Evolutionary conservation across 2,329 filamentous ascomycete genomes (phyloP).

Genomic region (Ophiostoma himal-ulmi): DNA sequence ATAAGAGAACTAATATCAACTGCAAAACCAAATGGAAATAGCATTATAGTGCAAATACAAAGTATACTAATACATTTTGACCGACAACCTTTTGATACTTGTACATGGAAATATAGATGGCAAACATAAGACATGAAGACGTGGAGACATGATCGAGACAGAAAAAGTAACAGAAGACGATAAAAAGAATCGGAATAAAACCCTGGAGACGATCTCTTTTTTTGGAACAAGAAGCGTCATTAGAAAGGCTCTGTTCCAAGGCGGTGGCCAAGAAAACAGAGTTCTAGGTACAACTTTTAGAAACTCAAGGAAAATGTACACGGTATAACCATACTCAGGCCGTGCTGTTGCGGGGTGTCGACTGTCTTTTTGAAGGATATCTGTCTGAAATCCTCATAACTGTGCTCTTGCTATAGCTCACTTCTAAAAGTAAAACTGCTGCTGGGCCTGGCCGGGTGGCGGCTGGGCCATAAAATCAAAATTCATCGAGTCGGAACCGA

Average conservation of each 20-base stretch:
- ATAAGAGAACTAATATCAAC: background rate
- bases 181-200: background rate
- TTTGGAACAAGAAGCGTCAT: background rate
- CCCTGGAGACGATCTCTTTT: background rate
- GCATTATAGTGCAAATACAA: background rate
- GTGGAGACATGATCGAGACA: background rate
- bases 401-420: background rate
- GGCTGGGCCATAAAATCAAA: slow-evolving; percentile 57
- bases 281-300: too few relatives aligned
- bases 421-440: slow-evolving; percentile 50
- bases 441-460: slow-evolving; percentile 51
- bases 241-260: too few relatives aligned
- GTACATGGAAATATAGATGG: background rate
- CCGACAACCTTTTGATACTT: slow-evolving; percentile 2
- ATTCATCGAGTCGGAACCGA: slow-evolving; percentile 50
- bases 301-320: too few relatives aligned
- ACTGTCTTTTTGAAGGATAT: too few relatives aligned
- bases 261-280: too few relatives aligned
- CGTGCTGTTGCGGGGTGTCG: too few relatives aligned
- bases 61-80: background rate
- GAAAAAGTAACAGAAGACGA: background rate
- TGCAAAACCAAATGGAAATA: background rate
- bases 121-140: background rate
- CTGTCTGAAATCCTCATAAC: too few relatives aligned
- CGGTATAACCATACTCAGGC: too few relatives aligned